These are phyloP conservation scores for Dictyostelium firmibasis DNA, from an alignment of 78 protist species.

Conservation along the genomic window DNA sequence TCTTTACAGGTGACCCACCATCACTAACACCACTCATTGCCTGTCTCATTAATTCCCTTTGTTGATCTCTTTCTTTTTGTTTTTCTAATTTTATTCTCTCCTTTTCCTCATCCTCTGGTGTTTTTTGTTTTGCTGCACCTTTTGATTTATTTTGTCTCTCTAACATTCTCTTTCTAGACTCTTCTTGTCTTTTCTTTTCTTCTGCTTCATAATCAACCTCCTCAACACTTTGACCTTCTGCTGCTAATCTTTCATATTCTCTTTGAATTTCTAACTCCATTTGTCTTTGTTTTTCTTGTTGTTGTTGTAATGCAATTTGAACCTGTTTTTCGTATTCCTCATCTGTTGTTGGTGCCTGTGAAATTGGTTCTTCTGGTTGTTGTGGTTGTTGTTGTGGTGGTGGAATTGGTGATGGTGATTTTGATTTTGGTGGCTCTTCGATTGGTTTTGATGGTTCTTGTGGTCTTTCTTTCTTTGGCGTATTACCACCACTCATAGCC, in stretches of 20 bases:
- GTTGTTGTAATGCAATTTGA: neutral
- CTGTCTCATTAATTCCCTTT: slow-evolving; percentile 43
- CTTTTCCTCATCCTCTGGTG: slow-evolving; percentile 28
- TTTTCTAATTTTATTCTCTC: slow-evolving; percentile 12
- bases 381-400: neutral
- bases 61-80: slow-evolving; percentile 63
- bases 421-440: too few relatives aligned
- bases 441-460: too few relatives aligned
- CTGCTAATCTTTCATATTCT: slow-evolving; percentile 59
- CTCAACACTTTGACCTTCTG: slow-evolving; percentile 14
- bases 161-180: neutral
- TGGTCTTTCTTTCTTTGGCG: too few relatives aligned
- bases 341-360: neutral
- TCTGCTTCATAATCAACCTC: neutral
- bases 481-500: neutral
- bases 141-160: slow-evolving; percentile 26
- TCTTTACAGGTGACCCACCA: neutral
- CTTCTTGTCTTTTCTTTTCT: neutral
- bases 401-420: neutral
- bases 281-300: slow-evolving; percentile 50
- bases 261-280: slow-evolving; percentile 48
- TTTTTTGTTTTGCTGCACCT: neutral
- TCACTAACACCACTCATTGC: neutral
- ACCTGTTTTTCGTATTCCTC: slow-evolving; percentile 20
- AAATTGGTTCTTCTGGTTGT: neutral